A percentile compares a stretch with the other conserved stretches of the same genome.
Conservation (phyloP, 2,329 filamentous ascomycete species). For the Arachnopeziza araneosa region DNA sequence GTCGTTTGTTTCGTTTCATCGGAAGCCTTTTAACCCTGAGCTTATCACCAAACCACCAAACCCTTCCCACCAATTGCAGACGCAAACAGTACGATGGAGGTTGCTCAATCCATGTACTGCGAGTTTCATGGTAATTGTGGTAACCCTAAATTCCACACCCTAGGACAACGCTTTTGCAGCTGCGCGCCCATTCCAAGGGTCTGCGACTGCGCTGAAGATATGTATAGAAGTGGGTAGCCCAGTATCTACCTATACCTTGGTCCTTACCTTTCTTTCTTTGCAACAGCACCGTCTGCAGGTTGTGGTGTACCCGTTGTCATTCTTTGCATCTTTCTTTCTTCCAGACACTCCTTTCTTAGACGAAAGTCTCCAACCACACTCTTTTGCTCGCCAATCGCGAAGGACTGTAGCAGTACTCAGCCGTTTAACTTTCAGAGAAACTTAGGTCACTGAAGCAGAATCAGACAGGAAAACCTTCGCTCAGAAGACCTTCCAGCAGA, state of each 20-base stretch:
- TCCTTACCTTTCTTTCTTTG: background rate
- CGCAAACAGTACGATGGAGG: background rate
- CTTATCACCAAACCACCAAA: background rate
- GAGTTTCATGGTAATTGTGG: background rate
- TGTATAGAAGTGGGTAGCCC: background rate
- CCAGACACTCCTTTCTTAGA: conserved; percentile 6
- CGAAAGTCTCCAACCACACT: conserved; percentile 10
- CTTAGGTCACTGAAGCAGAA: background rate
- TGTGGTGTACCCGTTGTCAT: background rate
- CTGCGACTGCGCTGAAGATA: background rate
- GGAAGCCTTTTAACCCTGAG: background rate
- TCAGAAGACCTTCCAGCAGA: background rate
- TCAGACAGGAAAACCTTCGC: background rate
- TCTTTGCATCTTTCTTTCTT: conserved; percentile 2
- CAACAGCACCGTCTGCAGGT: background rate
- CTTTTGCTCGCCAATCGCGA: conserved; percentile 5
- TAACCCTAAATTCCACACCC: background rate
- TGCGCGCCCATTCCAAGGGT: background rate
- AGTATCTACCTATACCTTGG: background rate
- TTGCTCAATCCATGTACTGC: background rate
- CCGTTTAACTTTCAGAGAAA: background rate
- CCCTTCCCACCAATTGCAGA: background rate
- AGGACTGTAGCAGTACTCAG: background rate
- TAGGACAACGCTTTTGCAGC: background rate
- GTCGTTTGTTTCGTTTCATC: background rate